phyloP scores from a whole-genome alignment of 495 filamentous ascomycete species.

The Aspergillus haitiensis region DNA sequence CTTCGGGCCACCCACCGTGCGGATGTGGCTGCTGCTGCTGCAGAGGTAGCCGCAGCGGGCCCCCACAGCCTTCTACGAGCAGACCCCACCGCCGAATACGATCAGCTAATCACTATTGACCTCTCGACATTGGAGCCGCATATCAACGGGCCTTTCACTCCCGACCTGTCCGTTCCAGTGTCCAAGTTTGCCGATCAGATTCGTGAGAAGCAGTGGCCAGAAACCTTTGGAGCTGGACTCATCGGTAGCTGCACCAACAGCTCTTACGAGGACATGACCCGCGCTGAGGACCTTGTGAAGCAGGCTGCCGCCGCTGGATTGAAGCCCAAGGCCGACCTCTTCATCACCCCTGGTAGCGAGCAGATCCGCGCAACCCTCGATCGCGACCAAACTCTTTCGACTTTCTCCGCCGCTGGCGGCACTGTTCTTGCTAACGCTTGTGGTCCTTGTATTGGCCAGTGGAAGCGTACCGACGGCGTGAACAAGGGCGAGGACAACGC shows the following conservation, averaged over 20 bases:
- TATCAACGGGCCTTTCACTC: conserved; percentile 96
- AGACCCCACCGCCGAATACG: conserved; percentile 80
- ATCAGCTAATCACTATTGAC: conserved; percentile 89
- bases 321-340: conserved; percentile 86
- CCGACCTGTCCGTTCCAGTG: conserved; percentile 88
- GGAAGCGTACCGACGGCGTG: conserved; percentile 85
- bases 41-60: conserved; percentile 44
- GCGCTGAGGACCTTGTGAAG: conserved; percentile 86
- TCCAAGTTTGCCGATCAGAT: conserved; percentile 84
- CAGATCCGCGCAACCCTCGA: conserved; percentile 94
- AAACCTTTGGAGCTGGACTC: conserved; percentile 83
- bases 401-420: conserved; percentile 85
- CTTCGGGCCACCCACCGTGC: conserved; percentile 79
- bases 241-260: conserved; percentile 99
- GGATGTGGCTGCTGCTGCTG: conserved; percentile 60
- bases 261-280: conserved; percentile 97
- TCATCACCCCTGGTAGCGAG: conserved; percentile 93
- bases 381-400: conserved; percentile 77
- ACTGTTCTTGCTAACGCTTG: conserved; percentile 93
- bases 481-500: conserved; percentile 86
- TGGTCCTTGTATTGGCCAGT: conserved; percentile 93
- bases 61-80: conserved; percentile 54
- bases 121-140: conserved; percentile 89
- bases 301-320: conserved; percentile 84
- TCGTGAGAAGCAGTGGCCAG: conserved; percentile 82